A percentile compares a stretch with the other conserved stretches of the same genome.
Evolutionary conservation across 2,329 filamentous ascomycete species (phyloP).

Genomic region (Rutstroemia sp.): DNA sequence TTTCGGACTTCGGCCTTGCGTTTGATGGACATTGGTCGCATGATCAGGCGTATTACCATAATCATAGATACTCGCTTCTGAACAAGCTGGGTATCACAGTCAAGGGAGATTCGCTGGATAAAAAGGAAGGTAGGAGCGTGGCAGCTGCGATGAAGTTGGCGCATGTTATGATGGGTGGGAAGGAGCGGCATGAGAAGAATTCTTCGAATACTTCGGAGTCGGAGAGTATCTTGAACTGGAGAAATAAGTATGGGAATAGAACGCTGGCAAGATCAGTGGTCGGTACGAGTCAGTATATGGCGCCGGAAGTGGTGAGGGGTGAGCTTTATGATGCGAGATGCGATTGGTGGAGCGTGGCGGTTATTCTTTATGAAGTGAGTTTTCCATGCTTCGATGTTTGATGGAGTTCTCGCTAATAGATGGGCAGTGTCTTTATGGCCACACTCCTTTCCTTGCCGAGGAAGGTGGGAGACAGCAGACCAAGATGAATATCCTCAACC

Average conservation of each 20-base stretch:
- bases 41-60: constrained; percentile 78
- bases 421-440: constrained; percentile 71
- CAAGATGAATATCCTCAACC: constrained; percentile 76
- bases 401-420: background rate
- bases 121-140: constrained; percentile 41
- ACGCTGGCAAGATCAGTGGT: constrained; percentile 78
- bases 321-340: constrained; percentile 84
- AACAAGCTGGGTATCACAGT: constrained; percentile 69
- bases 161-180: constrained; percentile 33
- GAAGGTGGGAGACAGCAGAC: constrained; percentile 67
- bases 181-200: constrained; percentile 34
- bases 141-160: constrained; percentile 34
- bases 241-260: constrained; percentile 61
- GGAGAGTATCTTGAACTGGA: constrained; percentile 58
- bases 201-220: constrained; percentile 19
- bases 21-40: constrained; percentile 96
- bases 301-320: constrained; percentile 81
- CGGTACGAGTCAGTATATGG: constrained; percentile 97
- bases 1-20: constrained; percentile 91
- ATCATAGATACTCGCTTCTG: constrained; percentile 71
- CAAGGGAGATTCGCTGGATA: constrained; percentile 66
- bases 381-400: no score
- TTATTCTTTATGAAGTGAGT: constrained; percentile 77
- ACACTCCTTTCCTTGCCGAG: constrained; percentile 81
- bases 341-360: constrained; percentile 94